These are phyloP conservation scores for Malus fusca DNA, from an alignment of 306 rosid genomes.

Conservation along the genomic window DNA sequence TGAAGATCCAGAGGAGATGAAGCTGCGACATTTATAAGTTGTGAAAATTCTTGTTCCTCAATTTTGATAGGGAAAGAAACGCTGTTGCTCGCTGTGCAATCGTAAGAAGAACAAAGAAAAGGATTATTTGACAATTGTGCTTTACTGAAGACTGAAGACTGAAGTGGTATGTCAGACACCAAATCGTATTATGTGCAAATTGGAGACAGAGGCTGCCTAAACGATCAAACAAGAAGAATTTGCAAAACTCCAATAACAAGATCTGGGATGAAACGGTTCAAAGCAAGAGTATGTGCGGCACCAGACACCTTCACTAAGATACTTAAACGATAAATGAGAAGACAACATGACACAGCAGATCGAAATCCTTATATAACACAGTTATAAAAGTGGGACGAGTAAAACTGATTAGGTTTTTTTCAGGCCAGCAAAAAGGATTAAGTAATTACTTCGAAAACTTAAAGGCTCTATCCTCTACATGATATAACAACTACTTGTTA, in stretches of 20 bases:
- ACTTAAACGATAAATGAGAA: not conserved
- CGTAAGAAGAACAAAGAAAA: not conserved
- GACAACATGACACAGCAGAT: not conserved
- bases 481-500: not conserved
- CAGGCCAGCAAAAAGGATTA: not conserved
- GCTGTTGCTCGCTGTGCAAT: conserved; percentile 4
- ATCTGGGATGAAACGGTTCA: not conserved
- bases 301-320: not conserved
- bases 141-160: not conserved
- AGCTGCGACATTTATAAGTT: not conserved
- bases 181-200: not conserved
- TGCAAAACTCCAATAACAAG: not conserved
- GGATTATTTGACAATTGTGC: not conserved
- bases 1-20: conserved; percentile 21
- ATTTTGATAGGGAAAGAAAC: not conserved
- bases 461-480: not conserved
- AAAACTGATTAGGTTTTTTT: not conserved
- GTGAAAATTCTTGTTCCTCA: conserved; percentile 13
- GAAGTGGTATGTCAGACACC: not conserved
- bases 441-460: not conserved
- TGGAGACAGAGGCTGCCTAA: not conserved
- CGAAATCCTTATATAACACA: not conserved
- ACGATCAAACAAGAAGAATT: not conserved
- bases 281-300: not conserved
- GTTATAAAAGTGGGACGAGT: not conserved